A percentile compares a stretch with the other conserved stretches of the same genome.
phyloP scores from a whole-genome alignment of 305 asterid species.

The Solanum hybrid region DNA sequence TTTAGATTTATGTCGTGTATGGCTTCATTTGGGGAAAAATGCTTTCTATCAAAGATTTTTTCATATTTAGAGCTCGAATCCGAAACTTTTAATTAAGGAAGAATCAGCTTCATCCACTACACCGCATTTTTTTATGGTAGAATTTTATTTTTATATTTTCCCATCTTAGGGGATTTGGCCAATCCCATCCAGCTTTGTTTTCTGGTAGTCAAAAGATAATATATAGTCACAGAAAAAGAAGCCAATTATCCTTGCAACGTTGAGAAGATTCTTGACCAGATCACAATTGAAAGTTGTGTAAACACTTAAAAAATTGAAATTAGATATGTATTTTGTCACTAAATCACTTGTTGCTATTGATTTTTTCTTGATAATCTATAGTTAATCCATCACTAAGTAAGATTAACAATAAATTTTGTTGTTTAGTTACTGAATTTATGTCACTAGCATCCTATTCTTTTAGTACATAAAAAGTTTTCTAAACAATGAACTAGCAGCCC shows the following conservation, averaged over 20 bases:
- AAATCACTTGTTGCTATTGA: not conserved
- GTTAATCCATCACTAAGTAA: not conserved
- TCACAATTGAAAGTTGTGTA: not conserved
- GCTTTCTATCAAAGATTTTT: no score
- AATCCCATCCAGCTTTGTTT: not conserved
- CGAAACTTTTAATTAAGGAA: no score
- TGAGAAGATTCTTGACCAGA: not conserved
- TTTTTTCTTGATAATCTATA: not conserved
- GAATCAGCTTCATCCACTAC: not conserved
- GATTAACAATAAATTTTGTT: no score
- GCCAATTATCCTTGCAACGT: not conserved
- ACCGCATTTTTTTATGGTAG: no score
- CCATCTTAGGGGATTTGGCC: not conserved
- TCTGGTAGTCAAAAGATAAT: not conserved
- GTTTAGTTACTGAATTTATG: no score
- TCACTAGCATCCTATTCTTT: no score
- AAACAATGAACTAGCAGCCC: no score
- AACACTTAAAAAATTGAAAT: not conserved
- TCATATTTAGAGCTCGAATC: no score
- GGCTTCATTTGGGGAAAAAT: not conserved
- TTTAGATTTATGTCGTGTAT: no score
- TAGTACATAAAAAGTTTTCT: no score
- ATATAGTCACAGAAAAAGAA: no score
- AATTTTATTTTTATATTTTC: not conserved
- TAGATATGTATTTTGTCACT: not conserved